A percentile compares a stretch with the other conserved stretches of the same genome.
phyloP scores from a whole-genome alignment of 345 rosid species.

The Geranium brycei region DNA sequence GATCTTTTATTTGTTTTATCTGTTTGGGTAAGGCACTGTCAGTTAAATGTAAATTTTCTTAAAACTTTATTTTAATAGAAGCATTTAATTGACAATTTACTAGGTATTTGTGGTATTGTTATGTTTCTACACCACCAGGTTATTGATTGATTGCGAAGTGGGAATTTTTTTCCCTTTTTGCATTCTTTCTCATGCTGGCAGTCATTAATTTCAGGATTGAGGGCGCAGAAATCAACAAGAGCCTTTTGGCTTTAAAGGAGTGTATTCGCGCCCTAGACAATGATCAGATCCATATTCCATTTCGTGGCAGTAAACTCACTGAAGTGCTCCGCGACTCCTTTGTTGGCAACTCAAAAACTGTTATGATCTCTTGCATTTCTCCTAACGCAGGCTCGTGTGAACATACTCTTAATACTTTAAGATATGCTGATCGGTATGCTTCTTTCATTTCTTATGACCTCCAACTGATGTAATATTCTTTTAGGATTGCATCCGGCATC shows the following conservation, averaged over 20 bases:
- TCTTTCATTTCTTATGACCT: constrained; percentile 3
- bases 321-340: constrained; percentile 96
- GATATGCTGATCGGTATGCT: constrained; percentile 87
- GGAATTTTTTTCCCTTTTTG: no score
- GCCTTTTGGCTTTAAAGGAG: constrained; percentile 92
- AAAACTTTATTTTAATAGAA: no score
- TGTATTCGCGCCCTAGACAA: constrained; percentile 94
- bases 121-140: no score
- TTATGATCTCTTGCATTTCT: constrained; percentile 92
- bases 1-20: no score
- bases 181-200: no score
- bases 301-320: constrained; percentile 92
- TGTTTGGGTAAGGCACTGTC: no score
- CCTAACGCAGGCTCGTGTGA: constrained; percentile 97
- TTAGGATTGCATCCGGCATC: background rate
- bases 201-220: constrained; percentile 43
- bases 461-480: background rate
- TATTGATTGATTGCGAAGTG: no score
- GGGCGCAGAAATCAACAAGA: constrained; percentile 92
- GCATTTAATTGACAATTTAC: no score
- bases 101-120: no score
- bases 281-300: constrained; percentile 93
- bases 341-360: constrained; percentile 91
- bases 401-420: constrained; percentile 81
- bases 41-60: no score